Base-by-base conservation (phyloP, 108 stramenopile species). In the Pseudonitzschia multiseries region DNA sequence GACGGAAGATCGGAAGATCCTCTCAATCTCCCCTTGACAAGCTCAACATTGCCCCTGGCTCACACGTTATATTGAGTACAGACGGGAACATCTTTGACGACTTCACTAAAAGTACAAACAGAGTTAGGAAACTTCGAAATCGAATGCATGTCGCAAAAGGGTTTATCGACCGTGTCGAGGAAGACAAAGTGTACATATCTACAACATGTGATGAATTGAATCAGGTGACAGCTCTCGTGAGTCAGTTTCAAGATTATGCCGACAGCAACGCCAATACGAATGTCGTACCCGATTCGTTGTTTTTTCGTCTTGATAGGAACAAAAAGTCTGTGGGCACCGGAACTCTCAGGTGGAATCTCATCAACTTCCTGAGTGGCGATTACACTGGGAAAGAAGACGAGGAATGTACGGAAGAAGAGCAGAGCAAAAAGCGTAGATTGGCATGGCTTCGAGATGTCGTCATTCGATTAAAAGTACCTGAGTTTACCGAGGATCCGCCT, bases 241-340 rank as follows among this genome's bases (percentile, higher is more conserved):
- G 15, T 24, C 57, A 68, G 12, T 71, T 65, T 60, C 50, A 48
- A 52, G 8, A 27, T n/a, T 64, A 27, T 32, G 51, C 12, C 27
- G 12, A n/a, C 26, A 64, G 12, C 56, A 42, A 40, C 26, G 33
- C 4, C 21, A 15, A 27, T 27, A 22, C 21, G 42, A 59, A 31
- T 28, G 14, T 26, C 26, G 13, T 59, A 59, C 9, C 29, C 8
- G 31, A 33, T 17, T 40, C 61, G 3, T 56, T 84, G 0, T 63
- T 51, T 32, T 93, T 92, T 44, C 85, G 95, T 44, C 60, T 96
- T 26, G 95, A 96, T 73, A 88, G 80, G 54, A 91, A 93, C 63
- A 88, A 81, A 15, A 66, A 78, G 15, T 60, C 80, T 12, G 80
- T 78, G 57, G 84, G 86, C 29, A 70, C 74, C 10, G 90, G 90